Base-by-base conservation (phyloP, 495 filamentous ascomycete genomes). In the Clohesyomyces aquaticus region DNA sequence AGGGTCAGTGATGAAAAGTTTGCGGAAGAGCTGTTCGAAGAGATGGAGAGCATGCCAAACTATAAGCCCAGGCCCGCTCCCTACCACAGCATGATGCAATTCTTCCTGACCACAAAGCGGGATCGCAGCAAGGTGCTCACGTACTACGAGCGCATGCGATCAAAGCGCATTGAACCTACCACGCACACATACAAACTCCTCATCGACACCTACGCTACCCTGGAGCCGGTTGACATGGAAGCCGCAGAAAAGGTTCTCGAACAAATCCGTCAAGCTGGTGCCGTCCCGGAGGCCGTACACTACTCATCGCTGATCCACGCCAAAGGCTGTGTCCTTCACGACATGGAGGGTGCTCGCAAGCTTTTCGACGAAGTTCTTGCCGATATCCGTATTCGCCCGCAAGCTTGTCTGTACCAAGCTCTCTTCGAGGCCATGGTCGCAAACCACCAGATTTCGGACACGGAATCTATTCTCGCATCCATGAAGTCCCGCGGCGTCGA, bases 41-140 rank as follows among this genome's bases (percentile, higher is more conserved):
- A 98, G 79, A 98, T 98, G 94, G 94, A 98, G 79, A 86, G 86
- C 41, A 96, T 96, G 90, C 90, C 92, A 41, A 98, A 98, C 79
- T 98, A 98, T 85, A 96, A 98, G 80, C 91, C 94, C 42, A 86
- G 94, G 6, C 90, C 95, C 2, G 94, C 94, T 10, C 94, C 94
- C 3, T 98, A 98, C 82, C 97, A 98, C 79, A 93, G 90, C 72
- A 87, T 98, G 84, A 98, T 98, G 83, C 94, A 98, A 76, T 98
- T 96, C 81, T 98, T 98, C 85, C 84, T 97, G 61, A 93, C 88
- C 70, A 97, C 95, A 26, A 97, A 98, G 83, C 88, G 92, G 18
- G 95, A 98, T 75, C 90, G 91, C 75, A 75, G 78, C 75, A 97
- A 98, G 82, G 93, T 96, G 12, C 84, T 98, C n/a, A 83, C 88